These are phyloP conservation scores for Prosopis cineraria DNA, from an alignment of 306 rosid genomes.

Conservation along the genomic window DNA sequence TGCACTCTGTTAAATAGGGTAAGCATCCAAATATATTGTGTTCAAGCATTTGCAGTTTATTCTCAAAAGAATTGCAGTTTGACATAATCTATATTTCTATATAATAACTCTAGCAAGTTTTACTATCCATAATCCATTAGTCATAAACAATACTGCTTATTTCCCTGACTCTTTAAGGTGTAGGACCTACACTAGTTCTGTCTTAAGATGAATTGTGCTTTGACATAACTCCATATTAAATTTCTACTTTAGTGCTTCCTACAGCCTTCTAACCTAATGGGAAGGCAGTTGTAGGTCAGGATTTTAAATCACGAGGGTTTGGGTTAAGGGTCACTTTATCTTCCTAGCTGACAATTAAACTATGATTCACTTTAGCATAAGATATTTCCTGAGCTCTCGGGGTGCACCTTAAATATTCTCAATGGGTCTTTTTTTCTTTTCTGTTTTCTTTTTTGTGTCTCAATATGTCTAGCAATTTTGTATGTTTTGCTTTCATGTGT, in stretches of 20 bases:
- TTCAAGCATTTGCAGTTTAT: slow-evolving; percentile 15
- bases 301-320: neutral
- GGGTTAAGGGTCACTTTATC: neutral
- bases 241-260: too few relatives aligned
- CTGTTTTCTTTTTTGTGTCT: too few relatives aligned
- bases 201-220: neutral
- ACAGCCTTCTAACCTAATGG: too few relatives aligned
- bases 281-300: neutral
- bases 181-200: too few relatives aligned
- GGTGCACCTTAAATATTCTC: neutral
- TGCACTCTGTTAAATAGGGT: slow-evolving; percentile 90
- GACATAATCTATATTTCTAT: too few relatives aligned
- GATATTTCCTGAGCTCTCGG: neutral
- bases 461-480: neutral
- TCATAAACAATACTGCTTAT: too few relatives aligned
- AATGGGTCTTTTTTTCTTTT: neutral
- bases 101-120: too few relatives aligned
- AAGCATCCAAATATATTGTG: slow-evolving; percentile 38
- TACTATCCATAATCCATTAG: too few relatives aligned
- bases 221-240: neutral
- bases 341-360: neutral
- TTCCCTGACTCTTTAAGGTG: too few relatives aligned
- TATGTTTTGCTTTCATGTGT: neutral
- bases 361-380: neutral
- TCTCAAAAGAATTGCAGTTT: neutral